Base-by-base conservation (phyloP, 2,329 filamentous ascomycete species). In the Fusarium denticulatum region DNA sequence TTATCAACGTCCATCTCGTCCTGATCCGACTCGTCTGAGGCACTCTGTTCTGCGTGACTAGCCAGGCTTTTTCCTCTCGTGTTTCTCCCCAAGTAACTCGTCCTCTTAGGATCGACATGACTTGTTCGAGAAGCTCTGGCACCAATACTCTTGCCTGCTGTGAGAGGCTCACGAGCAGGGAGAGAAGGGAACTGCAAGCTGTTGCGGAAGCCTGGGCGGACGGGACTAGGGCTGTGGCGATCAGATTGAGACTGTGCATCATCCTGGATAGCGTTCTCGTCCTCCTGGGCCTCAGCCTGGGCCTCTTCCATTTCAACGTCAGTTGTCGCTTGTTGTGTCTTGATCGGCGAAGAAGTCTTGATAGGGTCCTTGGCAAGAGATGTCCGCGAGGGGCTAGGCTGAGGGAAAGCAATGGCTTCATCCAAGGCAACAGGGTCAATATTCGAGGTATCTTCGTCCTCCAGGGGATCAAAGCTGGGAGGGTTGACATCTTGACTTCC, bases 161-260 rank as follows among this genome's bases (percentile, higher is more conserved):
- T 90, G 59, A 98, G 86, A 40, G 96, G 96, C 79, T 98, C 96
- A 69, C 96, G 90, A 6, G 96, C 95, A 36, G 96, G 96, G 18
- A 99, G 86, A 24, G 96, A 94, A 42, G 96, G 94, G 83, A 99
- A 98, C 67, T 93, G 97, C 68, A 99, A 88, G 80, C 96, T 98
- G 83, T 98, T 98, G 68, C 96, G 92, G 74, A 97, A 89, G 36
- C 94, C 86, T 5, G 93, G 92, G 74, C 94, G 88, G 55, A 93
- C 90, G 0, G 93, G 93, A 75, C 92, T 95, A 1, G 93, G 94
- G 2, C 85, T 87, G 53, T 59, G 56, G 22, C 42, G 56, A n/a
- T 94, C 92, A 5, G 92, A 93, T 22, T 89, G 88, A 7, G 91
- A 92, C 68, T 86, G 85, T 28, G 83, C 83, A 69, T 88, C 88